A percentile compares a stretch with the other conserved stretches of the same genome.
Evolutionary conservation across 78 protist species (phyloP).

Genomic region (Emiliania huxleyi): DNA sequence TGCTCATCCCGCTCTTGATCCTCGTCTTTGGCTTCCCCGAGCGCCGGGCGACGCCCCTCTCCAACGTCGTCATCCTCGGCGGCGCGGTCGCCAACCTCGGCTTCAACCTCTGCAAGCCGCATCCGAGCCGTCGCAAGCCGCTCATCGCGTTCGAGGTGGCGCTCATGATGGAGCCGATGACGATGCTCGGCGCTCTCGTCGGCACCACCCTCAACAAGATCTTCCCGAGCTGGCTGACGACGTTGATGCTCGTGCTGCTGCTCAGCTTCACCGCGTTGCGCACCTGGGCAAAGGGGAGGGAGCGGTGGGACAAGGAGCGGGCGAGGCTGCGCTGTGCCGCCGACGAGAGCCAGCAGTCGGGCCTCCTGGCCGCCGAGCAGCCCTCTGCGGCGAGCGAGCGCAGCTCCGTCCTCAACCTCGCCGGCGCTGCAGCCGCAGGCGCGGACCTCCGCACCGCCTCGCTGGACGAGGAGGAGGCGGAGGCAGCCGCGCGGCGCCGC

Average conservation of each 20-base stretch:
- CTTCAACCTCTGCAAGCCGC: not conserved
- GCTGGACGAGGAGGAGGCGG: not conserved
- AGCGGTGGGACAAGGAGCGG: not conserved
- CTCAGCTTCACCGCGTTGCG: not conserved
- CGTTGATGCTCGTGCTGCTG: not conserved
- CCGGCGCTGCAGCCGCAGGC: no score
- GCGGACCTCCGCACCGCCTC: not conserved
- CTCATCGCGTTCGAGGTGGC: not conserved
- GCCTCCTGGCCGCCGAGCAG: no score
- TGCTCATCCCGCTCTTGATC: not conserved
- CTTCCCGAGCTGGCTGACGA: not conserved
- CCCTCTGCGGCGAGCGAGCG: no score
- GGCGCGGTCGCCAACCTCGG: not conserved
- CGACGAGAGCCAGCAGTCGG: no score
- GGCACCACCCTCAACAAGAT: not conserved
- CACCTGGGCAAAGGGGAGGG: not conserved
- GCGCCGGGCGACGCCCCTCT: not conserved
- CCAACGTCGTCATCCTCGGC: not conserved
- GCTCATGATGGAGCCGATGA: not conserved
- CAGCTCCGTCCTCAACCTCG: no score
- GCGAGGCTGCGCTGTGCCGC: no score
- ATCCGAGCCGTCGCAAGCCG: not conserved
- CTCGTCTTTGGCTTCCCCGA: not conserved
- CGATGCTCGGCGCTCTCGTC: not conserved
- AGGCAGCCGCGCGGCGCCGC: not conserved